These are phyloP conservation scores for Prunella vulgaris DNA, from an alignment of 257 asterid species.

Conservation along the genomic window DNA sequence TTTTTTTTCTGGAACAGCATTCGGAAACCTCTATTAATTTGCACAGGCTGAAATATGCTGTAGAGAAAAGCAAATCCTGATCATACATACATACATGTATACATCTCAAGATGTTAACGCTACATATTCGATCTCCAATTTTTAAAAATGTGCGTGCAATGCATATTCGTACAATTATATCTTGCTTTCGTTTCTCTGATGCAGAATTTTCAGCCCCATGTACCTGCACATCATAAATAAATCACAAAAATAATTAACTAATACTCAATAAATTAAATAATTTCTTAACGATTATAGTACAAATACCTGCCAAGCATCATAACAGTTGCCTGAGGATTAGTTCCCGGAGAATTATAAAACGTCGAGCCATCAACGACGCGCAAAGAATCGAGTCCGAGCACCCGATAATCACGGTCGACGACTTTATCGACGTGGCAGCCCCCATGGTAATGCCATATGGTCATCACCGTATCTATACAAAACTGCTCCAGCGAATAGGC, in stretches of 20 bases:
- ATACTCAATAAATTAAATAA: neutral
- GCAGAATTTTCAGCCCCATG: constrained; percentile 58
- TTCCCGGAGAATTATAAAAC: constrained; percentile 56
- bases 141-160: neutral
- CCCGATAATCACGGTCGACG: constrained; percentile 53
- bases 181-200: constrained; percentile 21
- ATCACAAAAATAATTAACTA: neutral
- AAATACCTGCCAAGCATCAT: constrained; percentile 92
- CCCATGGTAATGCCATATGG: constrained; percentile 94
- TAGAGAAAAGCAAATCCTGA: neutral
- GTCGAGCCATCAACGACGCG: constrained; percentile 84
- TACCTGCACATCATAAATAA: constrained; percentile 43
- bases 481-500: constrained; percentile 54
- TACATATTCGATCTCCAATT: neutral
- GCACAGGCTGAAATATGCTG: neutral
- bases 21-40: neutral
- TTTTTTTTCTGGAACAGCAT: too few relatives aligned
- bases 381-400: constrained; percentile 54
- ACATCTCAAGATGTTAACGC: neutral
- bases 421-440: constrained; percentile 75
- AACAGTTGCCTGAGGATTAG: constrained; percentile 91
- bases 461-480: constrained; percentile 77
- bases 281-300: neutral
- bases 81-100: neutral
- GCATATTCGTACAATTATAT: neutral